Conservation (phyloP, 208 protist species). For the Vickermania spadyakhi region DNA sequence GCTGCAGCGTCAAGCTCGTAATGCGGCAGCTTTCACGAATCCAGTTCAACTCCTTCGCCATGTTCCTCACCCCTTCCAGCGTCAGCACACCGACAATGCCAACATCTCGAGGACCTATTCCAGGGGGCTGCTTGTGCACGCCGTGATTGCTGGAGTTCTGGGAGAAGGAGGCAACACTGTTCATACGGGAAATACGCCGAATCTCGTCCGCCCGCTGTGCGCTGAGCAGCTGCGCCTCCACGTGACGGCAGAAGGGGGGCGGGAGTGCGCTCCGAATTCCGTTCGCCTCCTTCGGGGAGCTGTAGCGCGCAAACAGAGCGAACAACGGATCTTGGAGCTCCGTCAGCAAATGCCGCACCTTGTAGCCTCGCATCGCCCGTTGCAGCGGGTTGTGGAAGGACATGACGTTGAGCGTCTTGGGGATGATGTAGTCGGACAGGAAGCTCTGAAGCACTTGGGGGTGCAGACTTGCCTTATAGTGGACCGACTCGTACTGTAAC, state of each 20-base stretch:
- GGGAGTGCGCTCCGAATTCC: constrained; percentile 44
- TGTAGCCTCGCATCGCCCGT: constrained; percentile 9
- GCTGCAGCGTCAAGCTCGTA: constrained; percentile 14
- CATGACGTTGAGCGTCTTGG: constrained; percentile 28
- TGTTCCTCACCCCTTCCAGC: constrained; percentile 17
- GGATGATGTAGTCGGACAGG: constrained; percentile 32
- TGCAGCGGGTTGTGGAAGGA: constrained; percentile 8
- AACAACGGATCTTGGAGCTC: constrained; percentile 32
- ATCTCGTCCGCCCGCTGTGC: neutral
- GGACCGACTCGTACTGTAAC: constrained; percentile 24
- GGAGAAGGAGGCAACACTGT: neutral
- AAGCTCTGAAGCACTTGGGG: constrained; percentile 29
- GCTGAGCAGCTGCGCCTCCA: neutral
- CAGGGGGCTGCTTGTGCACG: neutral
- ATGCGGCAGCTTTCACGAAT: constrained; percentile 12
- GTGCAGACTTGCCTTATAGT: constrained; percentile 23
- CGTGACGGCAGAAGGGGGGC: constrained; percentile 19
- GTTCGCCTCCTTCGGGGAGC: constrained; percentile 37
- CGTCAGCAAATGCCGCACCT: constrained; percentile 13
- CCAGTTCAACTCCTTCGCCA: constrained; percentile 55
- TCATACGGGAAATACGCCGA: neutral
- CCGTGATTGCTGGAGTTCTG: neutral
- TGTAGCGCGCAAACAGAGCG: constrained; percentile 30
- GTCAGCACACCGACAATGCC: constrained; percentile 63
- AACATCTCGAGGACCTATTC: constrained; percentile 15